These are phyloP conservation scores for Sicyos edulis DNA, from an alignment of 306 rosid species.

Conservation along the genomic window DNA sequence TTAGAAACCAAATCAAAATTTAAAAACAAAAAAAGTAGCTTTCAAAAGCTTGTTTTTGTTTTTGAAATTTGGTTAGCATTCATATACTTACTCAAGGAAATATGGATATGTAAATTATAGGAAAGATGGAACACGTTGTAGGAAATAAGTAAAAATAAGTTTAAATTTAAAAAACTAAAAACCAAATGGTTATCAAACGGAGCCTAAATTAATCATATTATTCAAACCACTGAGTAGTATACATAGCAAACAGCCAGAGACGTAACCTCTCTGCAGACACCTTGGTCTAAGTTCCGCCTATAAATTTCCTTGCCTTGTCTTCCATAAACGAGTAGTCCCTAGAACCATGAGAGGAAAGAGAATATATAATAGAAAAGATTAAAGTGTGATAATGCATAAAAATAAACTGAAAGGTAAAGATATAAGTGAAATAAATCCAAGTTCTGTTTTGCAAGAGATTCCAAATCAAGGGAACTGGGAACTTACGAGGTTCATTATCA, in stretches of 20 bases:
- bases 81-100: too few species aligned
- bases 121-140: too few species aligned
- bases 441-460: neutral
- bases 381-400: neutral
- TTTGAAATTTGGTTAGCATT: too few species aligned
- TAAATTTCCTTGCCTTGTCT: constrained; percentile 80
- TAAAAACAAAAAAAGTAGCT: too few species aligned
- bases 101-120: too few species aligned
- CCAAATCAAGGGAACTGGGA: neutral
- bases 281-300: constrained; percentile 65
- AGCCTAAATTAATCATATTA: constrained; percentile 2
- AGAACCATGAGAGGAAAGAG: constrained; percentile 32
- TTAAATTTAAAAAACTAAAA: too few species aligned
- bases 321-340: constrained; percentile 95
- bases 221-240: neutral
- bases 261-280: constrained; percentile 72
- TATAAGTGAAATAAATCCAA: neutral
- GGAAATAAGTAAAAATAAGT: too few species aligned
- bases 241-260: constrained; percentile 11
- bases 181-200: too few species aligned
- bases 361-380: constrained; percentile 8
- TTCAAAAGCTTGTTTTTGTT: too few species aligned
- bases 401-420: neutral
- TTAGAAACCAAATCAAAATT: too few species aligned
- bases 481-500: neutral